A percentile compares a stretch with the other conserved stretches of the same genome.
These are phyloP conservation scores for Colletotrichum tabaci DNA, from an alignment of 2,329 filamentous ascomycete genomes.

Conservation along the genomic window DNA sequence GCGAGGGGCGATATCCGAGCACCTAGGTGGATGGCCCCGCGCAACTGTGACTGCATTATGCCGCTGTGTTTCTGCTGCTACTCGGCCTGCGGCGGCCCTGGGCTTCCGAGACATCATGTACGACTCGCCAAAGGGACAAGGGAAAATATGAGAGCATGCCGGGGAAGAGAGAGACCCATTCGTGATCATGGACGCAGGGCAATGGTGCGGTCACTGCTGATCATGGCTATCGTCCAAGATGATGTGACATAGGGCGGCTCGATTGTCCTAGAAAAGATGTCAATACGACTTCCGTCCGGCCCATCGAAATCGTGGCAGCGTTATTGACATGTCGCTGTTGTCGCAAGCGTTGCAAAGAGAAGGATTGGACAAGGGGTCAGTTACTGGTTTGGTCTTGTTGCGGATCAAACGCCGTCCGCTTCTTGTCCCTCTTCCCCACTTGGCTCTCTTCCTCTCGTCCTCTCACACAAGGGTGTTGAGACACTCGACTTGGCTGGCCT, in stretches of 20 bases:
- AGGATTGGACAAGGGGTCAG: conserved; percentile 13
- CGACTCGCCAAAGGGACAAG: conserved; percentile 7
- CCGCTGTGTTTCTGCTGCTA: conserved; percentile 25
- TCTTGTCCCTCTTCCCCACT: conserved; percentile 2
- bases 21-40: conserved; percentile 8
- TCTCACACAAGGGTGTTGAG: background rate
- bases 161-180: background rate
- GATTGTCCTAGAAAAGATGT: background rate
- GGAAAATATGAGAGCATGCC: background rate
- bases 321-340: conserved; percentile 13
- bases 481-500: background rate
- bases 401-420: conserved; percentile 42
- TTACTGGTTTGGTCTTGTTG: conserved; percentile 42
- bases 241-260: conserved; percentile 8
- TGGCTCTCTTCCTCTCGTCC: background rate
- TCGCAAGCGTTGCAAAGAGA: conserved; percentile 26
- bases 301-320: too few species aligned
- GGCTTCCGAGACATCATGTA: conserved; percentile 25
- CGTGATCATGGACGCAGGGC: background rate
- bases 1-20: conserved; percentile 4
- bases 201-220: background rate
- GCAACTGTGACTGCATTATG: conserved; percentile 20
- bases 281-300: background rate
- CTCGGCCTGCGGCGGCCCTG: conserved; percentile 14
- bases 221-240: conserved; percentile 27